Evolutionary conservation across 2,329 filamentous ascomycete genomes (phyloP).

Genomic region (Neophaeococcomyces mojaviensis): DNA sequence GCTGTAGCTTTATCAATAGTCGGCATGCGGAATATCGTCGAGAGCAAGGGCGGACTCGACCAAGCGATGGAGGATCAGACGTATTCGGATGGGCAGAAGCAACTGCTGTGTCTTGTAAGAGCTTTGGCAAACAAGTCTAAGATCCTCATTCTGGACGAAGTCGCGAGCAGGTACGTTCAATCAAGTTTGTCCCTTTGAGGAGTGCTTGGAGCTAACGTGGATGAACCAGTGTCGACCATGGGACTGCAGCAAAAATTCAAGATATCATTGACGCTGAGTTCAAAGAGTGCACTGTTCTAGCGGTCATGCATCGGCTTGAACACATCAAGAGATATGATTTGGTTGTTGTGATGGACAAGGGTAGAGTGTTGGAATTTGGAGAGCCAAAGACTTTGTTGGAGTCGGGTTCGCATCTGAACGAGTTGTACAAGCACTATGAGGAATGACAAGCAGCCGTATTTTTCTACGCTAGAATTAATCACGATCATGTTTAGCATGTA

Average conservation of each 20-base stretch:
- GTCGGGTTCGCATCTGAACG: no score
- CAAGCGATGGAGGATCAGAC: constrained; percentile 37
- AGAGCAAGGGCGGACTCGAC: constrained; percentile 33
- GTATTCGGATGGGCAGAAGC: constrained; percentile 53
- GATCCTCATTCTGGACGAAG: constrained; percentile 39
- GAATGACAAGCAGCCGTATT: no score
- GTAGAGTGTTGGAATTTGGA: constrained; percentile 10
- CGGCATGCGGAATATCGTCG: constrained; percentile 33
- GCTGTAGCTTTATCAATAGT: constrained; percentile 40
- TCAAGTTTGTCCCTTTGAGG: no score
- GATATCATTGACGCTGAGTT: constrained; percentile 49
- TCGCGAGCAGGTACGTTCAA: no score
- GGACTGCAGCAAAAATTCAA: constrained; percentile 52
- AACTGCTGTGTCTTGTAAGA: constrained; percentile 56
- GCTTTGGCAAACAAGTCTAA: constrained; percentile 45
- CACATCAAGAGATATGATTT: constrained; percentile 56
- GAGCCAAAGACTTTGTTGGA: constrained; percentile 19
- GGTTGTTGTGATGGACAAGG: constrained; percentile 47
- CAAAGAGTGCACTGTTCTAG: constrained; percentile 50
- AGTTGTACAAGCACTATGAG: no score
- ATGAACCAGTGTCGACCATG: constrained; percentile 48
- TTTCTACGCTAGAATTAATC: no score
- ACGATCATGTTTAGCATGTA: no score
- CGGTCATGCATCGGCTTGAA: constrained; percentile 49
- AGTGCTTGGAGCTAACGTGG: no score